Conservation (phyloP, 78 protist genomes). For the Anaeramoeba ignava region DNA sequence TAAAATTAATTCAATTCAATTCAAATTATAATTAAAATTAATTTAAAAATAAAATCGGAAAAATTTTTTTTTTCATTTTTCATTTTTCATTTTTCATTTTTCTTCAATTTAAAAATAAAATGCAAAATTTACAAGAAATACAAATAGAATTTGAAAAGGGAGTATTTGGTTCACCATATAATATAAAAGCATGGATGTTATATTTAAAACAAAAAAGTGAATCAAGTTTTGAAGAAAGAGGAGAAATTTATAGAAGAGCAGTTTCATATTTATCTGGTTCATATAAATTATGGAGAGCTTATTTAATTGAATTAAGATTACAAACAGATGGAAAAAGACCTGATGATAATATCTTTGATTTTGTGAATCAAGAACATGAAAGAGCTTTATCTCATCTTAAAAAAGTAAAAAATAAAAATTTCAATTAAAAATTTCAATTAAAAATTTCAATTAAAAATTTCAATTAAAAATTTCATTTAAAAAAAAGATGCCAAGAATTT, state of each 20-base stretch:
- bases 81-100: background rate
- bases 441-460: background rate
- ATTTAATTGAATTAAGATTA: background rate
- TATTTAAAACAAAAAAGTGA: background rate
- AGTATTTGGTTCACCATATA: conserved; percentile 6
- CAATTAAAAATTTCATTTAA: background rate
- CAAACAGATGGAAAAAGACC: background rate
- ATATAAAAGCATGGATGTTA: conserved; percentile 13
- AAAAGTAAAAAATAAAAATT: conserved; percentile 34
- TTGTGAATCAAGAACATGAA: conserved; percentile 53
- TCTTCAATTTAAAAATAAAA: background rate
- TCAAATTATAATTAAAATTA: background rate
- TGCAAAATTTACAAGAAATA: background rate
- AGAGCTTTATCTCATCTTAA: conserved; percentile 73
- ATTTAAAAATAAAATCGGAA: background rate
- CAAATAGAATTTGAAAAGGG: background rate
- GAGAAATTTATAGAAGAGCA: conserved; percentile 7
- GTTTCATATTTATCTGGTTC: conserved; percentile 15
- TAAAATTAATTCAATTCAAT: background rate
- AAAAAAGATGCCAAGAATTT: conserved; percentile 93
- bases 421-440: background rate
- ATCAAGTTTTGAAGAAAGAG: background rate
- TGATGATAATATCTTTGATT: conserved; percentile 47
- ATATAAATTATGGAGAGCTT: conserved; percentile 19
- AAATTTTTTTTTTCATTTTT: background rate